Base-by-base conservation (phyloP, 2,329 filamentous ascomycete genomes). In the Alternaria hordeiaustralica region DNA sequence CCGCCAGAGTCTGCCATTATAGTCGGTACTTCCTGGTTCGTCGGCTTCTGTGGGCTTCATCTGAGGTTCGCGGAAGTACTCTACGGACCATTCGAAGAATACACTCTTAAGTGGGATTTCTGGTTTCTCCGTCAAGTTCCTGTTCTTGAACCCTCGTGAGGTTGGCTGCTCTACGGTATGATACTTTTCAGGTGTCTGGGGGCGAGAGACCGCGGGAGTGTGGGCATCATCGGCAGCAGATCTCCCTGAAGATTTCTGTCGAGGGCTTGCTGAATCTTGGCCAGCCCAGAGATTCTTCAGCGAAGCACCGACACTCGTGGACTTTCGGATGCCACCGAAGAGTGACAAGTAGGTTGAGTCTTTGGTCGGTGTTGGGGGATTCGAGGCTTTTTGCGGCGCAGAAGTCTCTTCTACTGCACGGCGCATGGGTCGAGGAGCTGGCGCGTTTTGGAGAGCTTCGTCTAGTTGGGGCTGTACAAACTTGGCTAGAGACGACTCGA, bases 1-100 rank as follows among this genome's bases (percentile, higher is more conserved):
- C 67, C 95, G 87, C 96, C 96, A 99, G 3, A 99, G 84, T 15
- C 96, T 89, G 76, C 96, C 91, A 72, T 99, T 99, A 81, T 98
- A 99, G 79, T 98, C 94, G 15, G 92, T 92, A 75, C 94, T 97
- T 33, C 96, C 96, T 13, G 96, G 96, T 76, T 99, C 96, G 72
- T 99, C 96, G 23, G 94, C 92, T 78, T 99, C 96, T 61, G 92
- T 94, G 4, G 93, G 91, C 77, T 96, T 96, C 96, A 99, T 98
- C 80, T 99, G 96, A 30, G 96, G 96, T 79, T 98, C 94, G 28
- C 94, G 92, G 85, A 98, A 99, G 79, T 99, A 98, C 79, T 89
- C 95, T 47, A 96, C 94, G 5, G 94, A 97, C 94, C 95, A 99
- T 67, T 97, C 93, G 66, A 97, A 86, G 79, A 98, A 97, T 9